Percentiles rank a stretch among this genome's conserved stretches.
Evolutionary conservation across 1,284 basidiomycete genomes (phyloP).

Genomic region (Wolfiporia cocos): DNA sequence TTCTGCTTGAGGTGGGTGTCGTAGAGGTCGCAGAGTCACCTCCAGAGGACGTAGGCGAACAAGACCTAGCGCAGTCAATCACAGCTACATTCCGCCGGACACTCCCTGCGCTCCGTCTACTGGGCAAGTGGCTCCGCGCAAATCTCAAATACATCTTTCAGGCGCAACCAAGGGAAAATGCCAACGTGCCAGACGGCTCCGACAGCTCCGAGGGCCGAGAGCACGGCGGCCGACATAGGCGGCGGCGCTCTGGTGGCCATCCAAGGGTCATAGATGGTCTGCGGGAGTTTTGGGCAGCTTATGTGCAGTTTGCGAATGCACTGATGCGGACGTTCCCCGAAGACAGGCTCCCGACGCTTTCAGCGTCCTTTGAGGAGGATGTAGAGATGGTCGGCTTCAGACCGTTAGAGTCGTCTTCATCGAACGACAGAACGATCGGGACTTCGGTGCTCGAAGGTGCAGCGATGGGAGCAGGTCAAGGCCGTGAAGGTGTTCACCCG

Average conservation of each 20-base stretch:
- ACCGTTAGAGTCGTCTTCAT: constrained; percentile 61
- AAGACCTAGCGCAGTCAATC: constrained; percentile 74
- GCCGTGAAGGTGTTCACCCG: constrained; percentile 70
- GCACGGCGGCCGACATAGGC: constrained; percentile 9
- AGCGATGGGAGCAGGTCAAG: constrained; percentile 7
- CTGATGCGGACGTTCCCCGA: constrained; percentile 70
- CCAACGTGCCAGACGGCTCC: constrained; percentile 18
- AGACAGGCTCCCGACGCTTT: constrained; percentile 55
- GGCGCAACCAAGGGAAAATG: constrained; percentile 1
- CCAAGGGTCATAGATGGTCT: constrained; percentile 24
- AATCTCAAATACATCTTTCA: constrained; percentile 69
- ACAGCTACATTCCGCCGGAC: constrained; percentile 82
- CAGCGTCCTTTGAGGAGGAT: constrained; percentile 84
- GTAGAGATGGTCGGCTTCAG: constrained; percentile 85
- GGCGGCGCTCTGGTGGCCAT: constrained; percentile 8
- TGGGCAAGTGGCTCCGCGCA: constrained; percentile 83
- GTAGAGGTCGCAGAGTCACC: constrained; percentile 44
- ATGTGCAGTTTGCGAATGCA: constrained; percentile 61
- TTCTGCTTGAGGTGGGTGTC: constrained; percentile 64
- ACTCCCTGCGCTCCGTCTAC: constrained; percentile 82
- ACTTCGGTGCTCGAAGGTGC: constrained; percentile 13
- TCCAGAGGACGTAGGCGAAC: constrained; percentile 45
- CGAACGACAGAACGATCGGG: constrained; percentile 24
- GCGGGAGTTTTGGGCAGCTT: constrained; percentile 68
- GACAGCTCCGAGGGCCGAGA: constrained; percentile 13